Percentiles rank a stretch among this genome's conserved stretches.
These are phyloP conservation scores for Deuterostichococcus epilithicus DNA, from an alignment of 139 green algal species.

Conservation along the genomic window DNA sequence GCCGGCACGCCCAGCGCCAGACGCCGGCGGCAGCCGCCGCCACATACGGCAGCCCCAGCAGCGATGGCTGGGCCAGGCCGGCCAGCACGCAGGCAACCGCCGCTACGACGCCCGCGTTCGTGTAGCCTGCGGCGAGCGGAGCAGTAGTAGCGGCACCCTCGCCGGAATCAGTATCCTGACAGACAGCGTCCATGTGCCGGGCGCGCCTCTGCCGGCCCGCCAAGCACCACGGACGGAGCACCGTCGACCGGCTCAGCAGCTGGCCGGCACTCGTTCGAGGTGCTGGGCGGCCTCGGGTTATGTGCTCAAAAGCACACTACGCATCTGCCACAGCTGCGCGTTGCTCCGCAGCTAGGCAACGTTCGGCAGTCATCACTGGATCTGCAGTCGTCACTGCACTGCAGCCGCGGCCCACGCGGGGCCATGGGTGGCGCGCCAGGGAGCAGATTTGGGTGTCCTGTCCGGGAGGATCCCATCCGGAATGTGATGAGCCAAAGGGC, in stretches of 20 bases:
- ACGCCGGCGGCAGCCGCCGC: not conserved
- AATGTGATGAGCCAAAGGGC: too few species aligned
- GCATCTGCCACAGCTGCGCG: too few species aligned
- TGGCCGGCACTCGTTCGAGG: not conserved
- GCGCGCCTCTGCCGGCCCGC: not conserved
- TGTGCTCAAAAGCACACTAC: not conserved
- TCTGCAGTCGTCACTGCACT: too few species aligned
- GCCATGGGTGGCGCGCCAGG: too few species aligned
- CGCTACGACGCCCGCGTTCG: conserved; percentile 4
- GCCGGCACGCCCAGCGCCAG: conserved; percentile 8
- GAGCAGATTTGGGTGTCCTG: too few species aligned
- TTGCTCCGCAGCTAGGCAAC: too few species aligned
- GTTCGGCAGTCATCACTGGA: too few species aligned
- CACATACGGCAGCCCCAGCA: conserved; percentile 23
- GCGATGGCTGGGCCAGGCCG: conserved; percentile 16
- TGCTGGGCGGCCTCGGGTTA: not conserved
- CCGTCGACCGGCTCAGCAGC: not conserved
- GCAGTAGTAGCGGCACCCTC: not conserved
- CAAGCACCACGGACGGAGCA: not conserved
- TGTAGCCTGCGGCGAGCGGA: not conserved
- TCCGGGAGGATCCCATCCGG: too few species aligned
- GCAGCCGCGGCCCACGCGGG: too few species aligned
- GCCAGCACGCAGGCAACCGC: conserved; percentile 1
- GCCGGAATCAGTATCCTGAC: not conserved
- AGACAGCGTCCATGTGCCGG: not conserved